Evolutionary conservation across 139 green algal genomes (phyloP), one percentile per base, ranked within the genome.

Genomic region (Gonium pectorale): DNA sequence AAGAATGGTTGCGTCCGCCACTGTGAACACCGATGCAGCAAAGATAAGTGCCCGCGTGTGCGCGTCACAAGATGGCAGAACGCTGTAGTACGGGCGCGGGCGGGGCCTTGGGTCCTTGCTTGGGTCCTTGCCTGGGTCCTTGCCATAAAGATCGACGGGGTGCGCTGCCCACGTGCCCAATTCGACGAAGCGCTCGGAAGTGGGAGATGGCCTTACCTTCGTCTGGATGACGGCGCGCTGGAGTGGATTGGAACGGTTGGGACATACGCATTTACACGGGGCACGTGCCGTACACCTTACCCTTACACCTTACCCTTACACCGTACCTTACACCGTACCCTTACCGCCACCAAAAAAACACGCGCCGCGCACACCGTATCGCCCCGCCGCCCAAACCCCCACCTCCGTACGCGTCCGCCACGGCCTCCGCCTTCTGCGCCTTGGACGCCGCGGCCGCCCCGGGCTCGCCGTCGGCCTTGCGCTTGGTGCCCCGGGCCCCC

Each of bases 391-490:
- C 49, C 49, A 40, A n/a, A 22, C 62, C 60, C 68, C n/a, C 49
- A 80, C 72, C 52, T 0, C 5, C 19, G 22, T 81, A 81, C 3
- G 13, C 54, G 26, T 67, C 38, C 38, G 73, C 54, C 73, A 51
- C 73, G 38, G 56, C 73, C 37, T 56, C 73, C 29, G 54, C 73
- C 73, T 70, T 81, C 19, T 24, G 22, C 51, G 26, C 35, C 35
- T 80, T 80, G 40, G 22, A 11, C 1, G 27, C 43, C 33, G 51
- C 71, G 0, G 33, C 71, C 15, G 54, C 26, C 7, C 37, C n/a
- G 40, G 46, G 24, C 54, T 52, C 73, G 26, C 52, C 73, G 38
- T 27, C 54, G 17, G 46, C 37, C 73, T 81, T 81, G 54, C 54
- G 54, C 27, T 69, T 69, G 56, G 54, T 67, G 67, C 38, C 68